These are phyloP conservation scores for Fusarium sp. DNA, from an alignment of 2,329 filamentous ascomycete genomes.

Conservation along the genomic window DNA sequence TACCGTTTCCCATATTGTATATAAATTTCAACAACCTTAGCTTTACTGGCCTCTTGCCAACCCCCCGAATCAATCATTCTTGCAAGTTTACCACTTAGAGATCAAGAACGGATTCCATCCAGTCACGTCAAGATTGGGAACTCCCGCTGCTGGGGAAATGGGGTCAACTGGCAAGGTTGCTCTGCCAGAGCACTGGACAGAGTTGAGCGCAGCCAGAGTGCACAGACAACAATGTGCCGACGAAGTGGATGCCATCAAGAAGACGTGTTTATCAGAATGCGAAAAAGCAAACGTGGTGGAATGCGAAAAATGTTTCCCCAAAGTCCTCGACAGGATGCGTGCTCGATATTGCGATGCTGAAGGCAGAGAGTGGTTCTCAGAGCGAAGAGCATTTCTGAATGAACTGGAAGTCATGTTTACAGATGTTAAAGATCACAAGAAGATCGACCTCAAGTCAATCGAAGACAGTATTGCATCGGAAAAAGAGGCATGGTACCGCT, in stretches of 20 bases:
- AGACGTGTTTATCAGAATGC: conserved; percentile 58
- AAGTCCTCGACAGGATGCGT: conserved; percentile 60
- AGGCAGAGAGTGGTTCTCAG: conserved; percentile 64
- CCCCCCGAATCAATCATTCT: background rate
- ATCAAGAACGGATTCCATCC: background rate
- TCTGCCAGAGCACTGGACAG: conserved; percentile 56
- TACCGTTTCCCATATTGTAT: background rate
- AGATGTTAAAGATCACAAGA: conserved; percentile 58
- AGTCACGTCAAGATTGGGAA: background rate
- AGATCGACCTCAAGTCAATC: conserved; percentile 58
- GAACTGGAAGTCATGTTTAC: conserved; percentile 63
- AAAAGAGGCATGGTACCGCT: conserved; percentile 66
- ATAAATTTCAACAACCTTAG: background rate
- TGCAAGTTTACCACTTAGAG: background rate
- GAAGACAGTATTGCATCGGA: conserved; percentile 64
- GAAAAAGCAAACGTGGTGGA: conserved; percentile 57
- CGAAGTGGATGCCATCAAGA: conserved; percentile 57
- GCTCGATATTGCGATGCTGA: conserved; percentile 51
- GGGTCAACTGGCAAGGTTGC: conserved; percentile 40
- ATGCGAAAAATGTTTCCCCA: conserved; percentile 61
- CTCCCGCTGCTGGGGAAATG: conserved; percentile 33
- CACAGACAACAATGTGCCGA: conserved; percentile 53
- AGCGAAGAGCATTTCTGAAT: conserved; percentile 60
- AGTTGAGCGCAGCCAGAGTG: conserved; percentile 50
- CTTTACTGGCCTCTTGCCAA: background rate